These are phyloP conservation scores for Scedosporium dehoogii DNA, from an alignment of 2,329 filamentous ascomycete genomes.

Conservation along the genomic window DNA sequence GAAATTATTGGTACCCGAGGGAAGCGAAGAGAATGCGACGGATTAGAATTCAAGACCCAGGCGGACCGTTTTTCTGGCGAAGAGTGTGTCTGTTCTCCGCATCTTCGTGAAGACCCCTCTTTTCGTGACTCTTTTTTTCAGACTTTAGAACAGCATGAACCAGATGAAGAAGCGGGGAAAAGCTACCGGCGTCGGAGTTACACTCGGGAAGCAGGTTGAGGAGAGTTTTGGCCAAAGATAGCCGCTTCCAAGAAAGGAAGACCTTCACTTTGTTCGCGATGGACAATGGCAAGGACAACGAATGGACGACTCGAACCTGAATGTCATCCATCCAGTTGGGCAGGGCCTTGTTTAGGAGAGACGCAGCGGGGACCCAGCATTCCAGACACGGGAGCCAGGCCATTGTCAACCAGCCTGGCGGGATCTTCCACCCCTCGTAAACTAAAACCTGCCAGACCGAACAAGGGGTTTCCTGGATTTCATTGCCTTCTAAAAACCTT, in stretches of 20 bases:
- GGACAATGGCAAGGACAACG: too few relatives aligned
- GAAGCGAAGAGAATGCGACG: slow-evolving; percentile 4
- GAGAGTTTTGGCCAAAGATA: background rate
- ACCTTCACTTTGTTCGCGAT: background rate
- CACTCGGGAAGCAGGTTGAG: background rate
- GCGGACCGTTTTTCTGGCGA: background rate
- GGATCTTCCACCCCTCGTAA: background rate
- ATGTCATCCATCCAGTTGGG: too few relatives aligned
- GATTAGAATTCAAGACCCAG: background rate
- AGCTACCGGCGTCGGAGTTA: background rate
- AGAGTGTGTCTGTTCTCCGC: background rate
- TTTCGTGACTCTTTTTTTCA: background rate
- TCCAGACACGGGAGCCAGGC: background rate
- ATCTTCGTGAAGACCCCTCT: background rate
- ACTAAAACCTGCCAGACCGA: background rate
- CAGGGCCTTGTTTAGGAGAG: background rate
- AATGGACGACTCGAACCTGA: too few relatives aligned
- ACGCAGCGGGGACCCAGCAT: background rate
- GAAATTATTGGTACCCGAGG: slow-evolving; percentile 4
- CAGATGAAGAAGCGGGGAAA: background rate
- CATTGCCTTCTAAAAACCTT: background rate
- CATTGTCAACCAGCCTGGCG: background rate
- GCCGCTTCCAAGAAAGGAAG: background rate
- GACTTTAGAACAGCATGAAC: background rate
- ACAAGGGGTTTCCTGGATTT: background rate